Evolutionary conservation across 345 rosid species (phyloP).

Genomic region (Eucalyptus curtisii): DNA sequence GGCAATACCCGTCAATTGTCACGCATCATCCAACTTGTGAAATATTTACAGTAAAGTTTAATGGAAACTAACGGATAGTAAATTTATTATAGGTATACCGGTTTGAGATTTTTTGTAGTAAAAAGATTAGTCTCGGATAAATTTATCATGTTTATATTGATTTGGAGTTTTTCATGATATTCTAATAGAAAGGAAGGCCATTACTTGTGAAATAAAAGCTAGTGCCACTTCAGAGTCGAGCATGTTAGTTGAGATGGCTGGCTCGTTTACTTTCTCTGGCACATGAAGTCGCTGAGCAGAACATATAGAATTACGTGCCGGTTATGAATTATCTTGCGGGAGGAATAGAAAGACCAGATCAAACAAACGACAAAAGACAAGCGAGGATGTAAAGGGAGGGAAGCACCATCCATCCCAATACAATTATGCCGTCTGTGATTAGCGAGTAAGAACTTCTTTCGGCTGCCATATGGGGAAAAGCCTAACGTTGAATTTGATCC

Average conservation of each 20-base stretch:
- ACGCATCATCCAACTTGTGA: rapidly evolving
- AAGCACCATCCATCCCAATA: neutral
- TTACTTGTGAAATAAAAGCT: neutral
- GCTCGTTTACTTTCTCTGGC: neutral
- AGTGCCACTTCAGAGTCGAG: neutral
- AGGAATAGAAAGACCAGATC: neutral
- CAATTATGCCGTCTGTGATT: neutral
- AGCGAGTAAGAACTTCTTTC: neutral
- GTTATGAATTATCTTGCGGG: neutral
- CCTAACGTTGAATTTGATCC: neutral
- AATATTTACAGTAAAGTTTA: no score
- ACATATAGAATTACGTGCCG: neutral
- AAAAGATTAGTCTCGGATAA: rapidly evolving
- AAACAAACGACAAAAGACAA: neutral
- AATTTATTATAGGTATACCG: rapidly evolving
- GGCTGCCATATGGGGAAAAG: neutral
- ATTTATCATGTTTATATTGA: no score
- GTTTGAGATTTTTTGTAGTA: no score
- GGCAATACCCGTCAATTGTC: rapidly evolving
- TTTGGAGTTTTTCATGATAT: rapidly evolving
- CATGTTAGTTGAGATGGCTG: neutral
- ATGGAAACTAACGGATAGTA: rapidly evolving
- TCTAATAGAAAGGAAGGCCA: neutral
- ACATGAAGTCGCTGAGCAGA: neutral
- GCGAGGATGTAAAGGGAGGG: neutral